A percentile compares a stretch with the other conserved stretches of the same genome.
phyloP scores from a whole-genome alignment of 108 stramenopile genomes.

The Cyclotella atomus region DNA sequence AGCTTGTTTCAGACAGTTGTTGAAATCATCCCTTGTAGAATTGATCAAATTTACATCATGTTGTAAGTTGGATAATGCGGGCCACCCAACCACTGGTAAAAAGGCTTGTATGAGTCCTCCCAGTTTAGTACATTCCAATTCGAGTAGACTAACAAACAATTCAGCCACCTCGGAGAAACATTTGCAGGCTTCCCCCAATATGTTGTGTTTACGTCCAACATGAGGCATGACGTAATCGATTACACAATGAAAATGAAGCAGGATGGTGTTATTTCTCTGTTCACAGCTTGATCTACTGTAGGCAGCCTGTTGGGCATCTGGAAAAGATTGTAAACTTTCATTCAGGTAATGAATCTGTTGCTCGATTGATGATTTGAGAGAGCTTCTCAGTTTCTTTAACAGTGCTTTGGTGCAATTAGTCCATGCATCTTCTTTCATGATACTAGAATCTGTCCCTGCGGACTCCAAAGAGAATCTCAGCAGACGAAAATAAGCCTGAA shows the following conservation, averaged over 20 bases:
- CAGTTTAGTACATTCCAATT: constrained; percentile 13
- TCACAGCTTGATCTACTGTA: background rate
- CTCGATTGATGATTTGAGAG: constrained; percentile 20
- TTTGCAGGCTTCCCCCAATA: constrained; percentile 23
- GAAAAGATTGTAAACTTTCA: background rate
- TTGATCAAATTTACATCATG: constrained; percentile 14
- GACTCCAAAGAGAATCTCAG: background rate
- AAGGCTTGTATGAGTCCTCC: background rate
- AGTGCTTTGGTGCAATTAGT: constrained; percentile 1
- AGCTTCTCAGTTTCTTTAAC: constrained; percentile 15
- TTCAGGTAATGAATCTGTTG: constrained; percentile 17
- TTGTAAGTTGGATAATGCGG: constrained; percentile 15
- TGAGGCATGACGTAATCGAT: constrained; percentile 9
- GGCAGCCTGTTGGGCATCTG: background rate
- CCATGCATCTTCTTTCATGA: constrained; percentile 7
- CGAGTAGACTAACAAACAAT: constrained; percentile 15
- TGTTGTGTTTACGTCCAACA: background rate
- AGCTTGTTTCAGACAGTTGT: constrained; percentile 12
- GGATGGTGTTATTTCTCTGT: constrained; percentile 1
- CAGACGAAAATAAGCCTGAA: constrained; percentile 26
- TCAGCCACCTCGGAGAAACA: constrained; percentile 20
- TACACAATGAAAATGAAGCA: constrained; percentile 15
- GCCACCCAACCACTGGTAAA: constrained; percentile 28
- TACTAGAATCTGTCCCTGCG: background rate
- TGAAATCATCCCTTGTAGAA: constrained; percentile 11